Percentiles rank a stretch among this genome's conserved stretches.
Evolutionary conservation across 495 filamentous ascomycete species (phyloP).

Genomic region (Aspergillus indologenus): DNA sequence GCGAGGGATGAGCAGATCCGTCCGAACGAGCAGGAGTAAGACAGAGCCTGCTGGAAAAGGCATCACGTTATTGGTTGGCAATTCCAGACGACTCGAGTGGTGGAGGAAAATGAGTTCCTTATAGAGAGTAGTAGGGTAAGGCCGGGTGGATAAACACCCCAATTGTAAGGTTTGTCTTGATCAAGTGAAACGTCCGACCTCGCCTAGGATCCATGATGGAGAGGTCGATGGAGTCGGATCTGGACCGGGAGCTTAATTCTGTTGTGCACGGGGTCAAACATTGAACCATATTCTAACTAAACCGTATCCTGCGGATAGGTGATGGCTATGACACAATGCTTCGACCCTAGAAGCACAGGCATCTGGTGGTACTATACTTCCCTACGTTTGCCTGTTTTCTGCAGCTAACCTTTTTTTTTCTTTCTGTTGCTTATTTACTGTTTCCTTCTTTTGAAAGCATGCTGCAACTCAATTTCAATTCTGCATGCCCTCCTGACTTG

Average conservation of each 20-base stretch:
- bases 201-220: too few relatives aligned
- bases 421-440: background rate
- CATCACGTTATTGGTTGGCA: background rate
- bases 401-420: background rate
- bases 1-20: too few relatives aligned
- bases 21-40: background rate
- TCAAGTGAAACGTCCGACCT: conserved; percentile 2
- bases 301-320: background rate
- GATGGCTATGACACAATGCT: conserved; percentile 1
- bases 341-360: conserved; percentile 1
- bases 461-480: background rate
- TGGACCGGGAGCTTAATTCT: conserved; percentile 9
- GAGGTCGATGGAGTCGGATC: conserved; percentile 3
- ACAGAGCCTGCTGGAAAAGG: background rate
- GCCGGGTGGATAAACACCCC: background rate
- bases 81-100: too few relatives aligned
- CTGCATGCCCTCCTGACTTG: background rate
- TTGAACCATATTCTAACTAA: background rate
- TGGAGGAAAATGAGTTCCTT: background rate
- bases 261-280: conserved; percentile 4
- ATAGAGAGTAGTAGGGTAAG: background rate
- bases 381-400: background rate
- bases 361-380: background rate
- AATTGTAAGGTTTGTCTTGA: background rate
- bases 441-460: background rate